These are phyloP conservation scores for Trichoderma guizhouense DNA, from an alignment of 2,329 filamentous ascomycete species.

Conservation along the genomic window DNA sequence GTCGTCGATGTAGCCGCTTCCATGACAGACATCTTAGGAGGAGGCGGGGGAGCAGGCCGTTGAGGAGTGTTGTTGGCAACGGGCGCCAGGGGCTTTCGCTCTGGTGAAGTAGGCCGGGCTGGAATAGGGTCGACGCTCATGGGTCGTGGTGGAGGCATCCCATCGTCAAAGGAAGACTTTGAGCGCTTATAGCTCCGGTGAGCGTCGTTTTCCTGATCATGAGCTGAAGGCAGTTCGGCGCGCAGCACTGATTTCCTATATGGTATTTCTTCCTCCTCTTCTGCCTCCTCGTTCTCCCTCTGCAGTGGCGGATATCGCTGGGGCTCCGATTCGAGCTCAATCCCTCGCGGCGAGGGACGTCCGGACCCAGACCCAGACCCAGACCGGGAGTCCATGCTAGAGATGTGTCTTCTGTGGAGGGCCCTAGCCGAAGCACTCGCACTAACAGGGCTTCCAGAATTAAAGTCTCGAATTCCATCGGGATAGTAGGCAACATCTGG, in stretches of 20 bases:
- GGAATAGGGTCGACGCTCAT: constrained; percentile 43
- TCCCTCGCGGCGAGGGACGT: constrained; percentile 30
- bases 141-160: constrained; percentile 51
- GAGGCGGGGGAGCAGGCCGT: constrained; percentile 73
- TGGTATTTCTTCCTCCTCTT: constrained; percentile 39
- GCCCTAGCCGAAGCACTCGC: constrained; percentile 43
- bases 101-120: constrained; percentile 44
- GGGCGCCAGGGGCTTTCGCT: constrained; percentile 52
- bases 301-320: constrained; percentile 28
- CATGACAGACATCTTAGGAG: constrained; percentile 95
- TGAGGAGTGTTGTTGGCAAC: constrained; percentile 69
- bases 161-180: constrained; percentile 52
- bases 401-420: constrained; percentile 39
- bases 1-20: constrained; percentile 83
- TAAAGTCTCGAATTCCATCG: constrained; percentile 45
- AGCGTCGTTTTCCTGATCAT: constrained; percentile 83
- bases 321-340: constrained; percentile 22
- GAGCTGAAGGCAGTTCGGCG: constrained; percentile 56
- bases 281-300: constrained; percentile 20
- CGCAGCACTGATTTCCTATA: constrained; percentile 46
- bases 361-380: constrained; percentile 26
- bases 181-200: constrained; percentile 64
- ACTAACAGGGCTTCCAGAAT: constrained; percentile 58
- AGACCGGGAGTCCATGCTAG: constrained; percentile 34
- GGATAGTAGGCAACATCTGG: constrained; percentile 42